Base-by-base conservation (phyloP, 805 yeast species). In the Hanseniaspora taiwanica region DNA sequence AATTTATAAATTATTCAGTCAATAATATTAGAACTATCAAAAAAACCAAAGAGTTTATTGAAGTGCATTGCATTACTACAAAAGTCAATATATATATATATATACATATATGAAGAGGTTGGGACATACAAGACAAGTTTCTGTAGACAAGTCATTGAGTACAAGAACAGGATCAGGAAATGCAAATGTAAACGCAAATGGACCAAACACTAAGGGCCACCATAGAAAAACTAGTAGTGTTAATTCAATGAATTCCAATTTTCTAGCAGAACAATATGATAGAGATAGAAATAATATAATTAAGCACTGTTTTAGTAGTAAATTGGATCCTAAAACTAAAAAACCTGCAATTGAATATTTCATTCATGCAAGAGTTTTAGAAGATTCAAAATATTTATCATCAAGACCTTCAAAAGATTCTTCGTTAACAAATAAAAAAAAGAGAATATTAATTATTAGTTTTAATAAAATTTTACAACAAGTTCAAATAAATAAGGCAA, bases 401-500 rank as follows among this genome's bases (percentile, higher is more conserved):
- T 53, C 68, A 1, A 71, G 81, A 24, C 94, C 94, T 0, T 83
- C 91, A 1, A 55, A 68, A 1, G 60, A 60, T 35, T 65, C 78
- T 3, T 53, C 67, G 1, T 50, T 54, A 43, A 60, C 58, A 21
- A 70, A 62, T 58, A 81, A 64, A 48, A 84, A 85, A 48, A 66
- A 69, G 31, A 64, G 93, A 53, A 62, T 80, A 4, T 59, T 82
- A 6, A 58, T 59, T 12, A 17, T 65, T n/a, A 54, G 60, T 38
- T 74, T 87, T 27, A 74, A 72, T 2, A 74, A 79, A 53, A 65
- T 71, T 37, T 68, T 78, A 6, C 89, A 89, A 0, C 62, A 80
- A 20, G 78, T 82, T 24, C 68, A 77, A 42, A 50, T 87, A 10
- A 95, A 86, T 55, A 87, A 89, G 59, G 95, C 93, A 2, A 77